Evolutionary conservation across 805 yeast species (phyloP).

Genomic region (Millerozyma miso): DNA sequence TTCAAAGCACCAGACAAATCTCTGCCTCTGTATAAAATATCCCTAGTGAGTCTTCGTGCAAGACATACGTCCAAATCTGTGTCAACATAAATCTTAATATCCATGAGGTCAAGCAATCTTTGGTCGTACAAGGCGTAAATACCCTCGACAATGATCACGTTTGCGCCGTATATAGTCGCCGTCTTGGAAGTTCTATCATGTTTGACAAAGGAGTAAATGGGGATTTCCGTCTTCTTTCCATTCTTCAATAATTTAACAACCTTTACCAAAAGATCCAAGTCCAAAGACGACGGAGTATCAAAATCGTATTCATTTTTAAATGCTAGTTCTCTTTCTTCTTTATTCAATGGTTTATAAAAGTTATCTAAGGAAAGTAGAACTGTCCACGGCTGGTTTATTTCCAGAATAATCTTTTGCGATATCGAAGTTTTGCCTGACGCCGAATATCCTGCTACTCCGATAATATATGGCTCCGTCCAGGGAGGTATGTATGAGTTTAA

Average conservation of each 20-base stretch:
- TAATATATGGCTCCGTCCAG: conserved; percentile 42
- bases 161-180: conserved; percentile 87
- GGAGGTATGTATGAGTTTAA: conserved; percentile 32
- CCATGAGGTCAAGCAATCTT: conserved; percentile 70
- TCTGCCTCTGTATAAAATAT: conserved; percentile 80
- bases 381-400: conserved; percentile 88
- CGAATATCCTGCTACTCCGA: conserved; percentile 46
- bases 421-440: conserved; percentile 94
- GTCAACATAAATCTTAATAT: conserved; percentile 84
- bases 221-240: conserved; percentile 49
- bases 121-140: conserved; percentile 75
- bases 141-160: conserved; percentile 90
- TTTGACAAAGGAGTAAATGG: conserved; percentile 58
- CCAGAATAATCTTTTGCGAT: conserved; percentile 74
- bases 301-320: conserved; percentile 74
- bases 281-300: conserved; percentile 83
- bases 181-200: conserved; percentile 64
- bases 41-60: conserved; percentile 83
- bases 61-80: conserved; percentile 92
- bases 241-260: conserved; percentile 63
- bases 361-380: conserved; percentile 86
- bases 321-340: conserved; percentile 60
- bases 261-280: conserved; percentile 64
- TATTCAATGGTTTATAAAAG: conserved; percentile 73
- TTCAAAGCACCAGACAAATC: conserved; percentile 75